Base-by-base conservation (phyloP, 768 basidiomycete species). In the Boletus rubropictus region DNA sequence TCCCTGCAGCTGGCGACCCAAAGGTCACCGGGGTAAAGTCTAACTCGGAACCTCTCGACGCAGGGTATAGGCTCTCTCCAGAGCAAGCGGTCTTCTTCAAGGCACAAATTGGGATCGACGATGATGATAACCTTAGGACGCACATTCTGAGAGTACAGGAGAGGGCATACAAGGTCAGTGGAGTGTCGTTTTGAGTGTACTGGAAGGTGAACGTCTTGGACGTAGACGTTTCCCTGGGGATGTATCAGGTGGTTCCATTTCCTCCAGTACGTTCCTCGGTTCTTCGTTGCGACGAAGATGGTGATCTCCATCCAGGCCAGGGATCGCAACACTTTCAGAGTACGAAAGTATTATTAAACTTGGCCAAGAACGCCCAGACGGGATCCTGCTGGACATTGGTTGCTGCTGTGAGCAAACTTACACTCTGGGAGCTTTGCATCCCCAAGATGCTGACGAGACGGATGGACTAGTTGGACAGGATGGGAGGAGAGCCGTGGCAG, bases 341-440 rank as follows among this genome's bases (percentile, higher is more conserved):
- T 71, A 65, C 36, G 20, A 55, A 7, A 35, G 34, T 3, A 52
- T 72, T 9, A 59, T 75, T 9, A 59, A 61, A 32, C 59, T 76
- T 10, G 72, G 68, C 7, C 60, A 50, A 42, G 67, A 69, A 17
- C 68, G 69, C 22, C 32, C 53, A 4, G 62, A 63, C 1, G 69
- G 68, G 0, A 61, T 77, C 10, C 60, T 75, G 17, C 59, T 77
- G 7, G 76, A 78, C 35, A 59, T 76, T 8, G 76, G 71, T 5
- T 75, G 73, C 49, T 74, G 73, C 51, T 65, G 73, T 76, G 49
- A 47, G 69, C 55, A 25, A 15, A 32, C 18, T 3, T 10, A 0
- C 9, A 18, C 17, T 17, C 2, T 3, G 0, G 3, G 0, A 20
- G 18, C 5, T 36, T 21, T 17, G 25, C 14, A 35, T 29, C 34